Base-by-base conservation (phyloP, 139 green algal genomes). In the Chlamydomonas sphaeroides region DNA sequence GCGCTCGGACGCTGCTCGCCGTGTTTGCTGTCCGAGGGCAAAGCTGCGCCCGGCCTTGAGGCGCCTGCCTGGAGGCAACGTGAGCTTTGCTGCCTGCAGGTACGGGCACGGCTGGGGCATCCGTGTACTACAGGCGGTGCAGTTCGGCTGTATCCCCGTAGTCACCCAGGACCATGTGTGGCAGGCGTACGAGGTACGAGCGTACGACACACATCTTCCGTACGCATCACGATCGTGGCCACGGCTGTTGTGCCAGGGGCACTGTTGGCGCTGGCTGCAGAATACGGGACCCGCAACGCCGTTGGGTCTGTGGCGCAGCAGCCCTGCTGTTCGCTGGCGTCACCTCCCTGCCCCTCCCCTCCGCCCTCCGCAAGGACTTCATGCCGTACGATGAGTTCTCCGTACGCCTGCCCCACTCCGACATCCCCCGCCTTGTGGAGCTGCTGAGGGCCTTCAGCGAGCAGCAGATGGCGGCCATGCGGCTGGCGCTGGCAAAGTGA, bases 351-450 rank as follows among this genome's bases (percentile, higher is more conserved):
- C n/a, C n/a, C n/a, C n/a, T n/a, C n/a, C n/a, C n/a, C n/a, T n/a
- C n/a, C n/a, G n/a, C n/a, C n/a, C n/a, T n/a, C 3, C 0, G n/a
- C n/a, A 57, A 80, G 62, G 75, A 92, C 45, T 45, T 89, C 5
- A 23, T 93, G 75, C 90, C 90, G 3, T 93, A 92, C 76, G 59
- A 91, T 42, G 65, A 87, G 28, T 93, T 93, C 68, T 74, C 63
- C 26, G 67, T 93, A 15, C 84, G 88, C 1, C 41, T 93, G 21
- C 68, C 42, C 23, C 63, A 81, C 4, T 2, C 61, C 5, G 83
- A 87, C 41, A 65, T 92, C 17, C 85, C 88, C 0, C 78, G 63
- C 62, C 80, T 92, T 20, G 36, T 83, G 20, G 41, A 85, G 35
- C 45, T 90, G 2, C 74, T 93, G 48, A 33, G 70, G 5, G 30